Base-by-base conservation (phyloP, 106 monocot species). In the Narthecium ossifragum region DNA sequence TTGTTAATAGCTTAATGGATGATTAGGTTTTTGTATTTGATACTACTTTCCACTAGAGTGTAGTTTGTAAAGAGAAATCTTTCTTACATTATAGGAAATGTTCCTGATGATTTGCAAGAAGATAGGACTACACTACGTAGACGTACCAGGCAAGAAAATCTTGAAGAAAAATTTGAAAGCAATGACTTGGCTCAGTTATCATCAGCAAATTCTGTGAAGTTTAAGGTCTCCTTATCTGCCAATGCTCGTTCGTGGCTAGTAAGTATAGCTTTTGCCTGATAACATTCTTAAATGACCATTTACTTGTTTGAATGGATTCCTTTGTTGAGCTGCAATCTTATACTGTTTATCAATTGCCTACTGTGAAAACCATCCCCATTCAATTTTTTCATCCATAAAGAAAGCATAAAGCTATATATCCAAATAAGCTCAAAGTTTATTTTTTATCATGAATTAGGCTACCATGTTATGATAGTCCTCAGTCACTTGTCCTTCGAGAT, bases 211-310 rank as follows among this genome's bases (percentile, higher is more conserved):
- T 24, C 25, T 38, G 46, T 6, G 21, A 48, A 52, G 6, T 71
- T 67, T 37, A 55, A 24, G 31, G 31, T 60, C 20, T 22, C 53
- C 0, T n/a, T 61, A 9, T 41, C 77, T n/a, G 21, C 34, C 12
- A 55, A 47, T 31, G 45, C 28, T 37, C 65, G 48, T 52, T 56
- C 66, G 15, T 71, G 77, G 64, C 70, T 72, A 49, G 77, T 77
- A 49, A 77, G 71, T 50, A 43, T 12, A 30, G 48, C 38, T 54
- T 18, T 24, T 0, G 17, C 0, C 18, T 5, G 18, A 4, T 48
- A 8, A 49, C 17, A 17, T 46, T 2, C 17, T 10, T 37, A 37
- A 6, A 46, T 17, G 17, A 8, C 3, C 48, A 20, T 24, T 49
- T 9, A 24, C 7, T 22, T 24, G 23, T 20, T 3, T 49, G 23